These are phyloP conservation scores for Ceratobasidium sp. DNA, from an alignment of 1,284 basidiomycete genomes.

Conservation along the genomic window DNA sequence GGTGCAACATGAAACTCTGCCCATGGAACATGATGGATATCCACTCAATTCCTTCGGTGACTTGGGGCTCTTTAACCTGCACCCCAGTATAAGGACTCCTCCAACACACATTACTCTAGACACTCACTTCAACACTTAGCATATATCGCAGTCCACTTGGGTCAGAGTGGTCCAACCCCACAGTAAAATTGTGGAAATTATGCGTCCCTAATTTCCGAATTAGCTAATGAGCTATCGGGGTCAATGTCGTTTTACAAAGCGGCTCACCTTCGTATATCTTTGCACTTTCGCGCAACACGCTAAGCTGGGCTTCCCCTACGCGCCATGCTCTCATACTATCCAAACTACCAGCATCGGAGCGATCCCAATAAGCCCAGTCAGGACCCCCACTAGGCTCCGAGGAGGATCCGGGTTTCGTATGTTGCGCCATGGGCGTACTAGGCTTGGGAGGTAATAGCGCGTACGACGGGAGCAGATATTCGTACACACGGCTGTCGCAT, in stretches of 20 bases:
- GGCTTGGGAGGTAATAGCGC: conserved; percentile 93
- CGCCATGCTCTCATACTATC: conserved; percentile 64
- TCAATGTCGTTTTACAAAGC: conserved; percentile 48
- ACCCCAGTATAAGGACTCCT: conserved; percentile 11
- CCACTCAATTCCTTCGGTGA: conserved; percentile 95
- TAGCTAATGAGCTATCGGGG: conserved; percentile 32
- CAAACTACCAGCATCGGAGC: conserved; percentile 63
- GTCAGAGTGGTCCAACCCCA: conserved; percentile 88
- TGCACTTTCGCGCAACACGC: conserved; percentile 57
- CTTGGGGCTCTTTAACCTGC: conserved; percentile 81
- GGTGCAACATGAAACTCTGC: conserved; percentile 99
- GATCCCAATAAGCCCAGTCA: conserved; percentile 38
- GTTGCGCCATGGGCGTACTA: conserved; percentile 68
- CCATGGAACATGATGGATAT: conserved; percentile 94
- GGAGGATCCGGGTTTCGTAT: conserved; percentile 7
- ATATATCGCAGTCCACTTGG: conserved; percentile 86
- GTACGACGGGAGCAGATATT: conserved; percentile 83
- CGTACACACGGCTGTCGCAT: conserved; percentile 50
- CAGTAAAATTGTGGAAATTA: conserved; percentile 99
- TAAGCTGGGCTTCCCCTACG: conserved; percentile 27
- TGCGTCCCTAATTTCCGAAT: conserved; percentile 63
- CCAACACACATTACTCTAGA: conserved; percentile 40
- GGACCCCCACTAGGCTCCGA: not conserved
- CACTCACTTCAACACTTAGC: conserved; percentile 82
- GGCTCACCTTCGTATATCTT: conserved; percentile 74